Percentiles rank a stretch among this genome's conserved stretches.
These are phyloP conservation scores for Candida khao-thaluensis DNA, from an alignment of 805 yeast genomes.

Conservation along the genomic window DNA sequence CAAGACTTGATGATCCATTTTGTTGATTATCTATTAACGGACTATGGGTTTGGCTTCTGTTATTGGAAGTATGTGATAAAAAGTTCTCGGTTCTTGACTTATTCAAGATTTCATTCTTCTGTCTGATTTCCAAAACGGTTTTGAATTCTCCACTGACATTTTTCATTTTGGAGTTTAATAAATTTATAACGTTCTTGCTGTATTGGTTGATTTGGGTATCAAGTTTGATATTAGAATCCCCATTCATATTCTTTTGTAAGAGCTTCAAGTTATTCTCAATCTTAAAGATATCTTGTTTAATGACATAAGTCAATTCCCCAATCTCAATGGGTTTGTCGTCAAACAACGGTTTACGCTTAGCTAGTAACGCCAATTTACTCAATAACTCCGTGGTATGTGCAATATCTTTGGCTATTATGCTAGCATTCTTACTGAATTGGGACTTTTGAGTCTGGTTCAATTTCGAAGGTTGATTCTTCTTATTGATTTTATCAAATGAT, in stretches of 20 bases:
- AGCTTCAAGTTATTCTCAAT: slow-evolving; percentile 70
- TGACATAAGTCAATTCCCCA: slow-evolving; percentile 83
- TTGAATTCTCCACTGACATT: slow-evolving; percentile 91
- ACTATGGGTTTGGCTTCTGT: slow-evolving; percentile 26
- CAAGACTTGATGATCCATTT: slow-evolving; percentile 17
- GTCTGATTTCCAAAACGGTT: slow-evolving; percentile 84
- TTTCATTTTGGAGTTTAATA: slow-evolving; percentile 85
- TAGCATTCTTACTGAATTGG: slow-evolving; percentile 60
- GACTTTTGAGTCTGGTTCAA: slow-evolving; percentile 25
- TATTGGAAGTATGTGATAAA: slow-evolving; percentile 48
- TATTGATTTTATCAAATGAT: slow-evolving; percentile 63
- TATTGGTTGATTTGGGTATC: slow-evolving; percentile 71
- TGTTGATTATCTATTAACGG: slow-evolving; percentile 17
- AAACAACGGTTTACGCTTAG: slow-evolving; percentile 85
- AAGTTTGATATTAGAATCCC: slow-evolving; percentile 38
- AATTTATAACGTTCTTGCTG: slow-evolving; percentile 80
- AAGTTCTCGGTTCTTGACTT: slow-evolving; percentile 83
- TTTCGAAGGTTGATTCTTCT: slow-evolving; percentile 31
- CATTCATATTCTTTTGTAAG: slow-evolving; percentile 53
- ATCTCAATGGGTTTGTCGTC: slow-evolving; percentile 95
- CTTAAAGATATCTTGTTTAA: slow-evolving; percentile 81
- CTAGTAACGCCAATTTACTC: slow-evolving; percentile 76
- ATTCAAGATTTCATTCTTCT: slow-evolving; percentile 75
- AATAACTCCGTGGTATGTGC: slow-evolving; percentile 80
- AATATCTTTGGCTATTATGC: slow-evolving; percentile 83